Evolutionary conservation across 768 basidiomycete genomes (phyloP).

Genomic region (Xerocomus potaroensis): DNA sequence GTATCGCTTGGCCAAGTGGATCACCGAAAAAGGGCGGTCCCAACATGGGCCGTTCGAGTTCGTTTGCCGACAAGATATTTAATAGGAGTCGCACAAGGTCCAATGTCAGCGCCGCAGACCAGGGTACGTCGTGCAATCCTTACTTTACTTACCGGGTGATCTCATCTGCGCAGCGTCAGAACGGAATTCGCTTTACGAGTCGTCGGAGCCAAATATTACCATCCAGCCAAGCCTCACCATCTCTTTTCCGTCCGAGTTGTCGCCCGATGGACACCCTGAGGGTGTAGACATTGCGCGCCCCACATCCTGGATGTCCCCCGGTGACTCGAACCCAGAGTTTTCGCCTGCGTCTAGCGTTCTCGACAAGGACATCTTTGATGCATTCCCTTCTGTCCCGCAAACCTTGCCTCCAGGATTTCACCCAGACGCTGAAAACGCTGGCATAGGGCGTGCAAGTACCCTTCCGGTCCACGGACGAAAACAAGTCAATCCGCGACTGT

Average conservation of each 20-base stretch:
- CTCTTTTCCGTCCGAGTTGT: conserved; percentile 19
- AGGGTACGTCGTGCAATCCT: conserved; percentile 36
- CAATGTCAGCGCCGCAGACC: conserved; percentile 41
- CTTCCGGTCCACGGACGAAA: conserved; percentile 27
- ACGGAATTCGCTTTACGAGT: conserved; percentile 25
- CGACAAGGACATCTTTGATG: conserved; percentile 60
- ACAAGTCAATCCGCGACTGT: conserved; percentile 20
- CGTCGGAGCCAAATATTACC: conserved; percentile 21
- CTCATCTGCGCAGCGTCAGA: conserved; percentile 13
- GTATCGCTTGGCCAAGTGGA: conserved; percentile 44
- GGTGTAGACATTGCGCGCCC: conserved; percentile 29
- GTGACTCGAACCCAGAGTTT: conserved; percentile 38
- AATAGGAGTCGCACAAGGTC: conserved; percentile 52
- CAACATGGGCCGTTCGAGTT: conserved; percentile 43
- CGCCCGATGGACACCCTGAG: conserved; percentile 10
- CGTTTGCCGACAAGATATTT: conserved; percentile 61
- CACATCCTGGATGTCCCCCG: conserved; percentile 46
- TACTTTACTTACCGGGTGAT: not conserved
- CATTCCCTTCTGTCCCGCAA: conserved; percentile 68
- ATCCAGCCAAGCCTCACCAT: conserved; percentile 24
- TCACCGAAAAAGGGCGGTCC: conserved; percentile 50
- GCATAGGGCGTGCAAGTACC: conserved; percentile 20
- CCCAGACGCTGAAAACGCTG: conserved; percentile 10
- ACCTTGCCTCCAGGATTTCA: conserved; percentile 35
- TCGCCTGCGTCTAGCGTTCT: conserved; percentile 37